These are phyloP conservation scores for Blepharisma undulans DNA, from an alignment of 169 alveolate species.

Conservation along the genomic window DNA sequence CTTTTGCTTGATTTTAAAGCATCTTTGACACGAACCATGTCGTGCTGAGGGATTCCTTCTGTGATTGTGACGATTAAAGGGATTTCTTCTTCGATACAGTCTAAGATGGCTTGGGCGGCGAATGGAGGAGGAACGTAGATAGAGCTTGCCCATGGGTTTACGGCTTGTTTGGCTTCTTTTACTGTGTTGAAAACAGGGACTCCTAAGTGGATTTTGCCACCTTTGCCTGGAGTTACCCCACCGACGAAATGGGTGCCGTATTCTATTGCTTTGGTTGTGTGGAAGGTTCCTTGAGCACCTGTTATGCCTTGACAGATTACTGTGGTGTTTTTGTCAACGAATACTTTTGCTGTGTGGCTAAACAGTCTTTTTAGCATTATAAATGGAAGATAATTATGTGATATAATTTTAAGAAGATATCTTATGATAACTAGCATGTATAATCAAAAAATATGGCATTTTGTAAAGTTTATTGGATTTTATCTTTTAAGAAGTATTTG, in stretches of 20 bases:
- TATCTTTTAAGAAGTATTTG: too few species aligned
- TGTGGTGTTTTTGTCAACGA: constrained; percentile 74
- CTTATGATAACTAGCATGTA: background rate
- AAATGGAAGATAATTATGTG: background rate
- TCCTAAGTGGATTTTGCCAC: constrained; percentile 78
- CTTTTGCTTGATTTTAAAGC: constrained; percentile 82
- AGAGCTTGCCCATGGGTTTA: constrained; percentile 94
- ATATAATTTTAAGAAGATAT: background rate
- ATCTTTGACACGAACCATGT: constrained; percentile 93
- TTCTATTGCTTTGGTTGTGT: constrained; percentile 72
- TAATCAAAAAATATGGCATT: too few species aligned
- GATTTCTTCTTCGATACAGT: constrained; percentile 95
- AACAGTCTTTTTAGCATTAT: constrained; percentile 28
- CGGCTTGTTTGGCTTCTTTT: constrained; percentile 73
- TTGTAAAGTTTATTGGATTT: too few species aligned
- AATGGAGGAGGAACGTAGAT: constrained; percentile 95
- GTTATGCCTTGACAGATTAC: constrained; percentile 85
- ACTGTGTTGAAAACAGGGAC: constrained; percentile 75
- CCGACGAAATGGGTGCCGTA: constrained; percentile 84
- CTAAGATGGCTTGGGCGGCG: constrained; percentile 95
- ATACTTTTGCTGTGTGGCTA: constrained; percentile 41
- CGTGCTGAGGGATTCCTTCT: constrained; percentile 97
- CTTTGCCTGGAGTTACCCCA: constrained; percentile 82
- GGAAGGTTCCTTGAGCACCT: constrained; percentile 84
- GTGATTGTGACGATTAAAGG: constrained; percentile 95